Percentiles rank a stretch among this genome's conserved stretches.
Conservation (phyloP, 1,284 basidiomycete species). For the Xerocomus amazonicus region DNA sequence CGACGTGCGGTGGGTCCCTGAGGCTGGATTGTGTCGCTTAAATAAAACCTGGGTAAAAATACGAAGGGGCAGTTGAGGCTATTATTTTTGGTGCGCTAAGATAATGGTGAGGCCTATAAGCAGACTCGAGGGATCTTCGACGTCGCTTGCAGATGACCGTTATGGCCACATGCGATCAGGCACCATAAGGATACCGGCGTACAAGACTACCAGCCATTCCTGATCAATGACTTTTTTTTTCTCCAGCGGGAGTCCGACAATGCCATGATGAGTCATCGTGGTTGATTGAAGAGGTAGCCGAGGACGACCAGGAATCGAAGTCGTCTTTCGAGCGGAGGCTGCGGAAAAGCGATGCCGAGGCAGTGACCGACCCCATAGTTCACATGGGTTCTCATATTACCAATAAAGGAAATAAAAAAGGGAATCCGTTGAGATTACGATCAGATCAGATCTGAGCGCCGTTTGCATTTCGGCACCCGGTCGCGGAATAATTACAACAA, state of each 20-base stretch:
- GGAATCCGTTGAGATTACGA: constrained; percentile 28
- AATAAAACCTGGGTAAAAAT: constrained; percentile 19
- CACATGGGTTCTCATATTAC: neutral
- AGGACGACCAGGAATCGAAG: constrained; percentile 24
- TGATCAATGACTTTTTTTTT: too few relatives aligned
- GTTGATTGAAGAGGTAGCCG: constrained; percentile 6
- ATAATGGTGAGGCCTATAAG: constrained; percentile 25
- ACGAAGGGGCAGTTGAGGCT: constrained; percentile 12
- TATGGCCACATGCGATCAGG: constrained; percentile 27
- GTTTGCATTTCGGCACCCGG: constrained; percentile 37
- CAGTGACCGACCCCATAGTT: constrained; percentile 14
- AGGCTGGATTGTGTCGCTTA: neutral
- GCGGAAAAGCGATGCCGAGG: constrained; percentile 23
- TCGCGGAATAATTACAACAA: constrained; percentile 38
- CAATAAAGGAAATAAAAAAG: neutral
- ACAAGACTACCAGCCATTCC: neutral
- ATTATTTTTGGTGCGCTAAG: constrained; percentile 27
- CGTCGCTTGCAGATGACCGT: constrained; percentile 23
- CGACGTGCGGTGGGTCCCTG: neutral
- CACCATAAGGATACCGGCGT: constrained; percentile 11
- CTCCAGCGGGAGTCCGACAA: constrained; percentile 15
- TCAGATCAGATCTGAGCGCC: constrained; percentile 34
- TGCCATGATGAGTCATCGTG: constrained; percentile 12
- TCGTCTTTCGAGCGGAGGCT: constrained; percentile 4
- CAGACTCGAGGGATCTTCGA: constrained; percentile 18